These are phyloP conservation scores for Orobanche coerulescens DNA, from an alignment of 257 asterid genomes.

Conservation along the genomic window DNA sequence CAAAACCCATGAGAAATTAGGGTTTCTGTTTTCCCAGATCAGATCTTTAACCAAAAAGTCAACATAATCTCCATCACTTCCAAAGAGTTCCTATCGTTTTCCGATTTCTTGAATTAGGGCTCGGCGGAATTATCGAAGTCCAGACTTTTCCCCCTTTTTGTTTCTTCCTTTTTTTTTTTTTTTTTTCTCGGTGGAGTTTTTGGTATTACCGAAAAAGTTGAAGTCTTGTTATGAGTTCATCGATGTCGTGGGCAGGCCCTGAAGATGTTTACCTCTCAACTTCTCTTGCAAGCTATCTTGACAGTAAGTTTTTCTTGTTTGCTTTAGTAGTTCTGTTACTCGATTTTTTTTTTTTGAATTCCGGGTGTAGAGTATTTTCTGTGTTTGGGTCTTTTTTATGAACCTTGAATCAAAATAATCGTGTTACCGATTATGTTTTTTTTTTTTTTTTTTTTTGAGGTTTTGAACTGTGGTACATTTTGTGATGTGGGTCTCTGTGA, in stretches of 20 bases:
- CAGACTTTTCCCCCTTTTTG: background rate
- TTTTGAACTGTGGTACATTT: background rate
- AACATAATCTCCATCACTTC: constrained; percentile 5
- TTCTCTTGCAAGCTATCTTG: constrained; percentile 97
- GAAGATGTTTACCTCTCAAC: constrained; percentile 92
- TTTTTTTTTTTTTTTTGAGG: background rate
- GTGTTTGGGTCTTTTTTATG: background rate
- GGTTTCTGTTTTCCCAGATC: constrained; percentile 29
- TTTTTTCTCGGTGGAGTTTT: constrained; percentile 38
- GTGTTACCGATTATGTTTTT: background rate
- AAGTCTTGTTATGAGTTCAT: constrained; percentile 25
- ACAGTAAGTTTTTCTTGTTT: constrained; percentile 48
- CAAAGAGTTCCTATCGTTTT: background rate
- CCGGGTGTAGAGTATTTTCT: background rate
- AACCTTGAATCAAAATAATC: background rate
- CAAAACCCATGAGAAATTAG: constrained; percentile 28
- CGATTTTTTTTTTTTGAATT: background rate
- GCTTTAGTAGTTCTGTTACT: background rate
- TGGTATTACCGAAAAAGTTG: constrained; percentile 39
- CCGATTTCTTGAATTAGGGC: constrained; percentile 21
- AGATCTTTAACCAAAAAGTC: constrained; percentile 29
- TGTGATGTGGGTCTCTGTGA: constrained; percentile 1
- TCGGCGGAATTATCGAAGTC: constrained; percentile 15
- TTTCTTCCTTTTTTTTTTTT: background rate
- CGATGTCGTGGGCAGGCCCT: constrained; percentile 97